Conservation (phyloP, 768 basidiomycete genomes). For the Phlegmacium glaucopus region DNA sequence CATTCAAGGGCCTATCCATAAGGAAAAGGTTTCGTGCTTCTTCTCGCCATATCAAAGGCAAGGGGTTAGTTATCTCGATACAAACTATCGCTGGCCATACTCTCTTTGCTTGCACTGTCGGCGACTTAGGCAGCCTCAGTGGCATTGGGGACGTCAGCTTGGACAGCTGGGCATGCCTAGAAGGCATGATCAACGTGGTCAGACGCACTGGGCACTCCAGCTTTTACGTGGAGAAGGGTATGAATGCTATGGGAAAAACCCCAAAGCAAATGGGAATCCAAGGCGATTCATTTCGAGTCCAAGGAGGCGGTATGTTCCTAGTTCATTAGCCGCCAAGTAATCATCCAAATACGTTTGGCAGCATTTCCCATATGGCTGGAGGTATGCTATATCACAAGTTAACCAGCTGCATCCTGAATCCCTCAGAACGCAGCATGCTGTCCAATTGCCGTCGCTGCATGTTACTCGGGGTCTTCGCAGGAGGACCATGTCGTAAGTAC, state of each 20-base stretch:
- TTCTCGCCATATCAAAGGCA: slow-evolving; percentile 68
- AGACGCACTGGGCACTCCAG: slow-evolving; percentile 80
- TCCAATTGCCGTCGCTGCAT: slow-evolving; percentile 74
- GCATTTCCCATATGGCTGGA: slow-evolving; percentile 87
- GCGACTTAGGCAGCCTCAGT: slow-evolving; percentile 65
- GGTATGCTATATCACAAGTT: slow-evolving; percentile 30
- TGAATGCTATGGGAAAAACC: slow-evolving; percentile 79
- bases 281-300: slow-evolving; percentile 52
- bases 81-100: slow-evolving; percentile 78
- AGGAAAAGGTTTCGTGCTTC: slow-evolving; percentile 81
- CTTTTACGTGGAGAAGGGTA: slow-evolving; percentile 84
- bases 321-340: neutral
- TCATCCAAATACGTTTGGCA: slow-evolving; percentile 23
- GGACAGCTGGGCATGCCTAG: slow-evolving; percentile 76
- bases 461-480: slow-evolving; percentile 77
- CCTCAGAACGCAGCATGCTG: slow-evolving; percentile 76
- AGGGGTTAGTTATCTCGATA: slow-evolving; percentile 78
- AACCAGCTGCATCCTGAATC: neutral
- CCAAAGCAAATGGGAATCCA: slow-evolving; percentile 70
- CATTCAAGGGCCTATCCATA: slow-evolving; percentile 59
- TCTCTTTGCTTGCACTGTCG: slow-evolving; percentile 80
- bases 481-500: slow-evolving; percentile 73
- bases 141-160: slow-evolving; percentile 75
- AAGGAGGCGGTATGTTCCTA: slow-evolving; percentile 68
- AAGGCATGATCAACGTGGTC: slow-evolving; percentile 79